Base-by-base conservation (phyloP, 495 filamentous ascomycete species). In the Sordaria brevicollis region DNA sequence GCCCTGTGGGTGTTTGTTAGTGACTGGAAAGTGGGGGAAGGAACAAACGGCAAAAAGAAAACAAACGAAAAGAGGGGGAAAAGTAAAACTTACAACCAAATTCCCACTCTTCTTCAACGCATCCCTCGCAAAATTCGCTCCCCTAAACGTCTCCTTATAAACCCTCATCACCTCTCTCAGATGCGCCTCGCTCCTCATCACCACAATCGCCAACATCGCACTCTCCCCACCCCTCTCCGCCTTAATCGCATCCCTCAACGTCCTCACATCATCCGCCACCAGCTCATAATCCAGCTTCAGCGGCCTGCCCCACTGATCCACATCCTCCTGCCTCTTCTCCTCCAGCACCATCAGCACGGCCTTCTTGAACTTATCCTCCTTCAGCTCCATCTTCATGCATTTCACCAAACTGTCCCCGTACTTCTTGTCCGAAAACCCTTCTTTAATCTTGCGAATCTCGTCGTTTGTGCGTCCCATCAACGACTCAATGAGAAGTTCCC, bases 311-410 rank as follows among this genome's bases (percentile, higher is more conserved):
- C 81, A 77, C 38, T 81, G 79, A 72, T 89, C 86, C 8, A 81
- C 83, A 68, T 98, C 93, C 70, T 93, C 91, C 87, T 96, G 94
- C 17, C 93, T 84, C 33, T 84, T 83, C 79, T 91, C 93, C 66
- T 96, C 92, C 13, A 98, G 82, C 43, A 90, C 93, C 71, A 94
- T 81, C 72, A 99, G 71, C n/a, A 98, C 88, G 0, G 94, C 95
- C 71, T 87, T 88, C 66, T 95, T 92, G 81, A 98, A 95, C 73
- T 98, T 99, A 77, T 98, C 93, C 66, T 93, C 92, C 77, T 93
- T 93, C 21, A 99, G 83, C 79, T 97, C 94, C 25, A 89, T 89
- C 74, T 92, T 90, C 90, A 99, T 97, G 77, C 93, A 97, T 71
- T 88, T 86, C 72, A 88, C 87, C 57, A 99, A 80, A 74, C 86